A percentile compares a stretch with the other conserved stretches of the same genome.
Conservation (phyloP, 2,329 filamentous ascomycete species). For the Cytospora leucostoma region DNA sequence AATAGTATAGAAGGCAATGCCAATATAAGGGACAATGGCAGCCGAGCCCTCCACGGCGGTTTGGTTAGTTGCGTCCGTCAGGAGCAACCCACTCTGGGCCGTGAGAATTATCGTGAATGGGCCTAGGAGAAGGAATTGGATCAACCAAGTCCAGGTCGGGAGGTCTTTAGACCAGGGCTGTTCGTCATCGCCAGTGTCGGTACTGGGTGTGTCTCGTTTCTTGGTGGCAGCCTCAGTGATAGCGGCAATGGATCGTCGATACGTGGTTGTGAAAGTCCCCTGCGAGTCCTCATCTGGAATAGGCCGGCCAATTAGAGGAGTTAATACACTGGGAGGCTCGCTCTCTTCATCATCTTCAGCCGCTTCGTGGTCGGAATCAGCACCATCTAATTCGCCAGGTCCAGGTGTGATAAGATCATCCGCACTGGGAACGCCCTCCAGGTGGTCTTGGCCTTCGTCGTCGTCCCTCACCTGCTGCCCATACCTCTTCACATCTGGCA, state of each 20-base stretch:
- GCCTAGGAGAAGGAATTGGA: conserved; percentile 80
- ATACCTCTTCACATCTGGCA: conserved; percentile 72
- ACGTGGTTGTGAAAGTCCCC: conserved; percentile 58
- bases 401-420: conserved; percentile 45
- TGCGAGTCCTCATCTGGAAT: conserved; percentile 38
- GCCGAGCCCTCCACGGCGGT: conserved; percentile 82
- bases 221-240: conserved; percentile 31
- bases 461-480: conserved; percentile 58
- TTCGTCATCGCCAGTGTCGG: conserved; percentile 54
- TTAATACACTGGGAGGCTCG: conserved; percentile 51
- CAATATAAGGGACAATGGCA: conserved; percentile 69
- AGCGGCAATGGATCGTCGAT: conserved; percentile 50
- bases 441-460: conserved; percentile 45
- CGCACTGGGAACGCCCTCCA: conserved; percentile 35
- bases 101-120: conserved; percentile 77
- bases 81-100: conserved; percentile 72
- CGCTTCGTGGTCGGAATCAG: conserved; percentile 37
- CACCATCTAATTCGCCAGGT: conserved; percentile 39
- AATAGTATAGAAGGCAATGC: conserved; percentile 67
- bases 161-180: conserved; percentile 82
- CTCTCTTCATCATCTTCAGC: conserved; percentile 38
- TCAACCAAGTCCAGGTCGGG: conserved; percentile 81
- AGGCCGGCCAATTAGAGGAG: conserved; percentile 47
- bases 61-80: conserved; percentile 73
- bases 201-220: conserved; percentile 28